Base-by-base conservation (phyloP, 345 rosid genomes). In the Clausena lansium region DNA sequence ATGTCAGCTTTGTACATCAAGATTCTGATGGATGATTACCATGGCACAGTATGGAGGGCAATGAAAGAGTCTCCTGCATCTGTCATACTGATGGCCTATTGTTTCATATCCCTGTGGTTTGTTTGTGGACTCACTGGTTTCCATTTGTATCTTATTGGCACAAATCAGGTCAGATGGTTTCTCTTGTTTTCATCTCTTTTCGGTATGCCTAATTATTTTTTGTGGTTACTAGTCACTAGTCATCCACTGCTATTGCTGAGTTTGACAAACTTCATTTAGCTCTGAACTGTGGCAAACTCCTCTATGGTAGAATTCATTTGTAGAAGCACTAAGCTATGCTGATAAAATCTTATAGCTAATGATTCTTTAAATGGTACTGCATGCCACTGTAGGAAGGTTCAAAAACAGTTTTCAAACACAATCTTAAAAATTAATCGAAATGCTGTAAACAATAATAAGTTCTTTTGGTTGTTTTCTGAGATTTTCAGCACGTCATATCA, bases 111-210 rank as follows among this genome's bases (percentile, higher is more conserved):
- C 9, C 86, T 96, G 52, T 96, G 99, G 98, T 94, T 94, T 86
- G 99, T 96, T 67, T 95, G 97, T 76, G 98, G 99, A 38, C 95
- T 96, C 64, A 91, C 98, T 7, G 98, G 97, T 71, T 94, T 94
- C 83, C 99, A 96, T 84, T 84, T 88, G 75, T 94, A 96, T 85
- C 97, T 96, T 75, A 92, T 94, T 24, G 87, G 91, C 78, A 88
- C 97, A 45, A 96, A 96, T 83, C 98, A 96, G 94, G 99, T 92
- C 74, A 79, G 92, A 85, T 24, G 63, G 62, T 47, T 60, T 62
- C 30, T 66, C 73, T 39, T 70, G 20, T 36, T 50, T 67, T 36
- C 58, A 17, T 54, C 64, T 74, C 14, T 61, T 47, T 45, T 14
- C 65, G 50, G 52, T 55, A 52, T 52, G 57, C 20, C 22, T 52